phyloP scores from a whole-genome alignment of 805 yeast species.

The Kazachstania africana region DNA sequence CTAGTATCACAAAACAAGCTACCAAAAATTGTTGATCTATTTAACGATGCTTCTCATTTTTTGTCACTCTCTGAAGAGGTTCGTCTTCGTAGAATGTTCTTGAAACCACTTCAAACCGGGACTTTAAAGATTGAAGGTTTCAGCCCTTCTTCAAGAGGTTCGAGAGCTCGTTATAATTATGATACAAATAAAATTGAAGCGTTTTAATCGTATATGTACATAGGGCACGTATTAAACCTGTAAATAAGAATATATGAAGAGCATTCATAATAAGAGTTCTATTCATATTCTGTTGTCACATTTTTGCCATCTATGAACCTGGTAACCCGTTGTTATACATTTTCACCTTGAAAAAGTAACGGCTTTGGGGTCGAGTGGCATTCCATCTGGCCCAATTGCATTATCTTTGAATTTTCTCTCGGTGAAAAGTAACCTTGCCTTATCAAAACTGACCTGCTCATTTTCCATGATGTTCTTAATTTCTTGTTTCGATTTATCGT shows the following conservation, averaged over 20 bases:
- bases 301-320: no score
- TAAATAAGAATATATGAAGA: no score
- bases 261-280: no score
- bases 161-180: no score
- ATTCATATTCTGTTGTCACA: no score
- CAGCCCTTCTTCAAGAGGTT: no score
- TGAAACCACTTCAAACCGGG: constrained; percentile 47
- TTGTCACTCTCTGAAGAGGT: constrained; percentile 23
- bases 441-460: constrained; percentile 46
- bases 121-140: no score
- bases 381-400: constrained; percentile 52
- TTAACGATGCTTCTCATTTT: constrained; percentile 26
- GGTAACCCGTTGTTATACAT: no score
- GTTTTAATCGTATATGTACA: no score
- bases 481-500: constrained; percentile 38
- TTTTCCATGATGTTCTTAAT: constrained; percentile 44
- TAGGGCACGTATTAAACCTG: no score
- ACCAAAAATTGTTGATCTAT: constrained; percentile 31
- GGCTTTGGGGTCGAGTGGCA: constrained; percentile 56
- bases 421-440: constrained; percentile 49
- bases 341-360: constrained; percentile 32
- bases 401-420: constrained; percentile 35
- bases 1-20: constrained; percentile 20
- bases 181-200: no score
- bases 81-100: constrained; percentile 36